Evolutionary conservation across 2,329 filamentous ascomycete species (phyloP), one percentile per base, ranked within the genome.

Genomic region (Aureobasidium vineae): DNA sequence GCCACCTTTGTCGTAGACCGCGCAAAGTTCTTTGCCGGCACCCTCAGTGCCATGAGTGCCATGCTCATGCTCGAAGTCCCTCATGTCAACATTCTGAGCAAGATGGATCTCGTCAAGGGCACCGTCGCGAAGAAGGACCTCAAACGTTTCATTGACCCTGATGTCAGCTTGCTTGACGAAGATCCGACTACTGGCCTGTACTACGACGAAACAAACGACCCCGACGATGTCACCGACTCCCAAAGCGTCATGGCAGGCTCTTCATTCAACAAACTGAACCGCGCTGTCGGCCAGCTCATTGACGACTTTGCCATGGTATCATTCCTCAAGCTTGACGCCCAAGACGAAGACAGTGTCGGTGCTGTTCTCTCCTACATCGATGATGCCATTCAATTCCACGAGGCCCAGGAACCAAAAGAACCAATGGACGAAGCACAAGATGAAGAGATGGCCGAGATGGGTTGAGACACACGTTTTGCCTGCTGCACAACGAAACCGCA

Each of bases 1-100:
- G 91, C 92, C 15, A 97, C 93, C 10, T 99, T 98, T 76, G 90
- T 98, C 73, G 87, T 97, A 69, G 95, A 99, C 79, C 89, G 92
- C 68, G 91, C 95, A 74, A 99, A 98, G 80, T 99, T 96, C 83
- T 98, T 99, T 78, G 89, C 95, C 0, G 95, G 95, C 15, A 97
- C 95, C 0, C 82, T 99, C 68, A 95, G 90, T 75, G 95, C 95
- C 70, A 98, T 99, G 95, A 96, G 91, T 74, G 93, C 95, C 70
- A 99, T 99, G 95, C 87, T 99, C 73, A 95, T 98, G 92, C 86
- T 99, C 69, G 95, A 98, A 79, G 87, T 98, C 70, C 95, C 95
- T 5, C 95, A 99, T 76, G 87, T 99, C 75, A 99, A 99, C 76
- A 90, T 99, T 68, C 81, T 99, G 66, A 96, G 90, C 75, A 99